Conservation (phyloP, 768 basidiomycete genomes). For the Lepiota subincarnata region DNA sequence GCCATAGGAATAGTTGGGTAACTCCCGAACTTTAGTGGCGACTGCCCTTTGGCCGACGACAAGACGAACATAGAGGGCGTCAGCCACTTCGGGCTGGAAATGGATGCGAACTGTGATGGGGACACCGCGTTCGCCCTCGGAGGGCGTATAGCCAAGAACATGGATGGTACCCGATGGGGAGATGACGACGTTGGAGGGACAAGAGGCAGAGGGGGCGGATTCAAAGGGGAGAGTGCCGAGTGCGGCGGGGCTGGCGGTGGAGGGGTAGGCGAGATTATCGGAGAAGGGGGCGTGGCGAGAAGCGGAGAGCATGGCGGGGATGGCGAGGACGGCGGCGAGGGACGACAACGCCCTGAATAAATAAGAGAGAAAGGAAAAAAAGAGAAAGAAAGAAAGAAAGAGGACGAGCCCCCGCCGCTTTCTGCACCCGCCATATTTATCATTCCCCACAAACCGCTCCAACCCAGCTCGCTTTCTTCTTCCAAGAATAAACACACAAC, state of each 20-base stretch:
- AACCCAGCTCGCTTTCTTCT: neutral
- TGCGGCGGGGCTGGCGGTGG: conserved; percentile 4
- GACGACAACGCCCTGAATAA: neutral
- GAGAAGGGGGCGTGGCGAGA: conserved; percentile 11
- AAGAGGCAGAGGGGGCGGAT: conserved; percentile 5
- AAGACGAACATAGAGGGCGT: conserved; percentile 63
- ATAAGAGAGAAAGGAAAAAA: conserved; percentile 5
- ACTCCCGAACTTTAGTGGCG: conserved; percentile 57
- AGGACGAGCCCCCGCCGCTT: neutral
- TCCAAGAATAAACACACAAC: neutral
- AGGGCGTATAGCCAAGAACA: conserved; percentile 61
- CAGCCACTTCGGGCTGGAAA: conserved; percentile 47
- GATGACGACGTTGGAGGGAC: conserved; percentile 27
- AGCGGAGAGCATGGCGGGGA: conserved; percentile 10
- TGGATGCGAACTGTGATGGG: conserved; percentile 63
- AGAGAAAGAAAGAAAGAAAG: neutral
- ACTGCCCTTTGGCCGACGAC: conserved; percentile 69
- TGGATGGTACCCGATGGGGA: conserved; percentile 54
- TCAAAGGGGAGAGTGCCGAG: conserved; percentile 12
- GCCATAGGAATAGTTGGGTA: conserved; percentile 42
- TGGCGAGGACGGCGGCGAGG: neutral
- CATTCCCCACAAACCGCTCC: neutral
- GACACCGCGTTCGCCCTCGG: conserved; percentile 58
- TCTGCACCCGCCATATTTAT: conserved; percentile 7
- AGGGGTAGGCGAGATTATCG: conserved; percentile 1